phyloP scores from a whole-genome alignment of 768 basidiomycete species.

The Boletus vermiculosoides region DNA sequence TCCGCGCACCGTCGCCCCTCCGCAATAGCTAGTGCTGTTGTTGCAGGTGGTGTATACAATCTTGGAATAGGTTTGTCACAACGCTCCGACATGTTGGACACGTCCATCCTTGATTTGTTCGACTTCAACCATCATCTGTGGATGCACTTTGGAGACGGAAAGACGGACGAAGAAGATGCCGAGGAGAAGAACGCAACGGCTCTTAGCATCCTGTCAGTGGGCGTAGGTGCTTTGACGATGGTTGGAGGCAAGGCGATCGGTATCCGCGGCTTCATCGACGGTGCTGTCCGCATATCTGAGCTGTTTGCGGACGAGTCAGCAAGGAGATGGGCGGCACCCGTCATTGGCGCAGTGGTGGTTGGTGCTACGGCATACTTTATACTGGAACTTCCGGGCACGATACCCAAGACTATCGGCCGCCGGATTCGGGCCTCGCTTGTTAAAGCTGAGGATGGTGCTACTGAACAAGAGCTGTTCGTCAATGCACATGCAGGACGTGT shows the following conservation, averaged over 20 bases:
- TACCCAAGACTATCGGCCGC: conserved; percentile 88
- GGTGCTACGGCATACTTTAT: conserved; percentile 80
- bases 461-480: conserved; percentile 58
- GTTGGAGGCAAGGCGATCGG: conserved; percentile 83
- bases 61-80: conserved; percentile 81
- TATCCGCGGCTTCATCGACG: conserved; percentile 73
- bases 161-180: conserved; percentile 27
- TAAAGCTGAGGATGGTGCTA: conserved; percentile 43
- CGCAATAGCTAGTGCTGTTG: conserved; percentile 48
- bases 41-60: conserved; percentile 75
- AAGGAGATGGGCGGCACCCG: conserved; percentile 85
- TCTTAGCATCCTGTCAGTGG: conserved; percentile 69
- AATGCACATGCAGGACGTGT: conserved; percentile 69
- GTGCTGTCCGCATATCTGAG: conserved; percentile 70
- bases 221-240: conserved; percentile 86
- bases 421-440: conserved; percentile 69
- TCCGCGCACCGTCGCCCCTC: conserved; percentile 37
- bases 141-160: conserved; percentile 60
- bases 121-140: conserved; percentile 81
- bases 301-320: conserved; percentile 76
- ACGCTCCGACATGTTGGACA: conserved; percentile 74
- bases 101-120: conserved; percentile 79
- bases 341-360: conserved; percentile 72
- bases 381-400: conserved; percentile 81
- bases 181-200: conserved; percentile 54